Evolutionary conservation across 805 yeast species (phyloP), one percentile per base, ranked within the genome.

Genomic region (Metschnikowia lochheadii): DNA sequence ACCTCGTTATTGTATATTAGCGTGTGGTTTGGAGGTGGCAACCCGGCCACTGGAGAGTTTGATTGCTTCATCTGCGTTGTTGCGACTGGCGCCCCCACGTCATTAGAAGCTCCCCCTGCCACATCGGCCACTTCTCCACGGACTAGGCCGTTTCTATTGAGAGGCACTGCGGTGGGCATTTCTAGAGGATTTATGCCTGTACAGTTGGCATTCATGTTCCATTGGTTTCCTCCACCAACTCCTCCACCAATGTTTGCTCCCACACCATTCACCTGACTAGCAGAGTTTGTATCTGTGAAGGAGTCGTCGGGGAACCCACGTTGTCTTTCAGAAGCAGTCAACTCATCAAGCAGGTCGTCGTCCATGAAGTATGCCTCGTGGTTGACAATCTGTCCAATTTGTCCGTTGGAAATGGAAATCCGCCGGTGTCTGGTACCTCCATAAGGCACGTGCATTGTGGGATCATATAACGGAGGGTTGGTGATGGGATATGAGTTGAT

Each of bases 321-420:
- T 35, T 21, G 40, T 17, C 17, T 23, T 11, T 35, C 46, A 13
- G 34, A 29, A 15, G 45, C 57, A 40, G 44, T 39, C 42, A 58
- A 56, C 32, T 63, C 67, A 37, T 63, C 66, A 37, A 56, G 49
- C 45, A 52, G 57, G 46, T 54, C 60, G 23, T 69, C 69, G 45
- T 63, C 59, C 39, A 66, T 63, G 47, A 65, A 66, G 23, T 64
- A 62, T 2, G 75, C 75, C 53, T 72, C 77, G 56, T 74, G 77
- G 57, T 65, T 72, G 40, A 81, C 77, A 34, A 87, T 78, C 61
- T 87, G 95, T 44, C 90, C 87, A 56, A 87, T 87, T 62, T 87
- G 95, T 60, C 95, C 95, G 67, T 87, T 87, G 10, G 92, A 85
- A 47, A 87, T 87, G 40, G 94, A 86, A 2, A 87, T 83, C 62